Evolutionary conservation across 148 eudicot genomes (phyloP), one percentile per base, ranked within the genome.

Genomic region (Diospyros lotus): DNA sequence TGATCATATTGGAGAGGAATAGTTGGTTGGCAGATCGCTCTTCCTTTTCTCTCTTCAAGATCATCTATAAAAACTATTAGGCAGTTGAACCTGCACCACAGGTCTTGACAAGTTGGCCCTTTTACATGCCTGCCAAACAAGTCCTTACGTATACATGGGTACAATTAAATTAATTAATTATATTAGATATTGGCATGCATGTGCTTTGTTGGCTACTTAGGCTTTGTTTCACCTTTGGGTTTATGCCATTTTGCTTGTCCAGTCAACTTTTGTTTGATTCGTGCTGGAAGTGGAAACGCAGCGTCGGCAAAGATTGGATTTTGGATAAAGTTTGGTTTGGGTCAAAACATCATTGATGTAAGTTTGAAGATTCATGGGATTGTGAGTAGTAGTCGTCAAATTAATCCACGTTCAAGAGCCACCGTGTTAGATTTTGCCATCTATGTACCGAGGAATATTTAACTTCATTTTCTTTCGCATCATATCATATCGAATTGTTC

Each of bases 301-400:
- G 44, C 51, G 71, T 40, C 17, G 50, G 50, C 55, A 12, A 48
- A 4, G 71, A 50, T 52, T 28, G 38, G 58, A 51, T 1, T 4
- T 38, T 55, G 71, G 50, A 48, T 48, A 50, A 28, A 68, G 1
- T 2, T 3, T 17, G n/a, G 14, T 67, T 14, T 14, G 61, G 61
- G 40, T 68, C 71, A 11, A 68, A 39, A 68, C n/a, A 68, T 9
- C 58, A 51, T 17, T 39, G 58, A 68, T 68, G 51, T 14, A 51
- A 3, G n/a, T 52, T 68, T 68, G 58, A 38, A 15, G 13, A 51
- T 68, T 28, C 14, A 10, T 52, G 39, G 41, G n/a, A 50, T 5
- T 53, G 9, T 28, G 17, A 12, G 58, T n/a, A 43, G 68, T 41
- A 64, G 15, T 45, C 13, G 68, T 64, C 68, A 64, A 43, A 4